Conservation (phyloP, 257 asterid genomes). For the Gynochthodes officinalis region DNA sequence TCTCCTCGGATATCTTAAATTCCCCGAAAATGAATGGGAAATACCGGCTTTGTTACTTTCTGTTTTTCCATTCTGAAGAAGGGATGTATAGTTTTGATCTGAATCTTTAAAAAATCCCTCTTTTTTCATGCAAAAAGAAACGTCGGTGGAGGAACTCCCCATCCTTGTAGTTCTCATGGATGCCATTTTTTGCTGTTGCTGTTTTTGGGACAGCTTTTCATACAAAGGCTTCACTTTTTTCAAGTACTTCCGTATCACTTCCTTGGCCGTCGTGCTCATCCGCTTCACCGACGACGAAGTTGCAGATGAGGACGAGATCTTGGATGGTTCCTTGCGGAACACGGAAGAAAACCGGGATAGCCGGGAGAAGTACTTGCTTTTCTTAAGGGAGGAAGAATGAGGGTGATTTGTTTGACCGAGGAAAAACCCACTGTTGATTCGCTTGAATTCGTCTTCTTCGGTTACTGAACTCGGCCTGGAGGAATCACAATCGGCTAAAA, state of each 20-base stretch:
- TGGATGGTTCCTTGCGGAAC: conserved; percentile 51
- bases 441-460: conserved; percentile 59
- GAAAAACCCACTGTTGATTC: conserved; percentile 20
- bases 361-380: conserved; percentile 50
- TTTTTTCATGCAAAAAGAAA: conserved; percentile 18
- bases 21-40: conserved; percentile 70
- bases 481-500: conserved; percentile 50
- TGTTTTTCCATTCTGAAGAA: conserved; percentile 4
- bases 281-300: conserved; percentile 32
- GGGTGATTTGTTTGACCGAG: background rate
- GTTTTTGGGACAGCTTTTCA: conserved; percentile 53
- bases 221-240: conserved; percentile 75
- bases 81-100: background rate
- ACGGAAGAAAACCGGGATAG: conserved; percentile 72
- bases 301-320: background rate
- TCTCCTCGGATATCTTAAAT: conserved; percentile 53
- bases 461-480: conserved; percentile 72
- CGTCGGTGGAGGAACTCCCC: conserved; percentile 19
- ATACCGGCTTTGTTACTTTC: conserved; percentile 16
- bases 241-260: conserved; percentile 63
- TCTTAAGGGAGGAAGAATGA: conserved; percentile 8
- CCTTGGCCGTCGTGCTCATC: conserved; percentile 60
- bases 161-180: background rate
- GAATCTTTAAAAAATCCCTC: conserved; percentile 17
- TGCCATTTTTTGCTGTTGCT: conserved; percentile 22